Evolutionary conservation across 257 asterid species (phyloP).

Genomic region (Voacanga thouarsii): DNA sequence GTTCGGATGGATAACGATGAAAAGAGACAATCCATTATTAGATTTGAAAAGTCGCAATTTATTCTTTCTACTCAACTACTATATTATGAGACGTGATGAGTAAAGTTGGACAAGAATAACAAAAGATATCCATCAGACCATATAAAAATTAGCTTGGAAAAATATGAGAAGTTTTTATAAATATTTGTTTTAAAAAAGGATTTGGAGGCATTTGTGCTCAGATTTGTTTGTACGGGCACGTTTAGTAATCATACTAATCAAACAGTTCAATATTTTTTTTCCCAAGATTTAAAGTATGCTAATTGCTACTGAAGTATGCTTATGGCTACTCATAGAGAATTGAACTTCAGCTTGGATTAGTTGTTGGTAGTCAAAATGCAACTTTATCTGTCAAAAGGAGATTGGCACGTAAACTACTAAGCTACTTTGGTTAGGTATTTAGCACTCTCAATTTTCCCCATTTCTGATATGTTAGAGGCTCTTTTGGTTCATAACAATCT

Average conservation of each 20-base stretch:
- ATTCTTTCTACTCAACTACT: not conserved
- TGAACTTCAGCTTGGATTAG: constrained; percentile 76
- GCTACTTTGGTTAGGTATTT: constrained; percentile 60
- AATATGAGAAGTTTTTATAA: not conserved
- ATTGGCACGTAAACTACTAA: constrained; percentile 74
- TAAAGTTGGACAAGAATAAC: not conserved
- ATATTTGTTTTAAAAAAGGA: too few relatives aligned
- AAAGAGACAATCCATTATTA: not conserved
- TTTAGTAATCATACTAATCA: too few relatives aligned
- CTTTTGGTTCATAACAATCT: too few relatives aligned
- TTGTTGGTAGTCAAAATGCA: constrained; percentile 72
- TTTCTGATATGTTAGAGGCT: not conserved
- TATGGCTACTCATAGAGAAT: constrained; percentile 57
- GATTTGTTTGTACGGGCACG: too few relatives aligned
- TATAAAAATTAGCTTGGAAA: not conserved
- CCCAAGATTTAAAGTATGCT: too few relatives aligned
- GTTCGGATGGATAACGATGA: too few relatives aligned
- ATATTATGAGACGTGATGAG: too few relatives aligned
- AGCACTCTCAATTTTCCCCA: not conserved
- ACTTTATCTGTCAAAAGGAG: constrained; percentile 84
- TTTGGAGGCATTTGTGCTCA: too few relatives aligned
- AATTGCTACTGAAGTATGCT: not conserved
- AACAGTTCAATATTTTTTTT: too few relatives aligned
- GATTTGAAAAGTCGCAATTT: not conserved
- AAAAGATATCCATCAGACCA: not conserved